A percentile compares a stretch with the other conserved stretches of the same genome.
Evolutionary conservation across 78 protist species (phyloP).

Genomic region (Dictyostelium discoideum): dicty_2.7 NC_007089.4:2189501-2190000

Average conservation of each 20-base stretch:
- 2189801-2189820: no score
- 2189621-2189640: conserved; percentile 73
- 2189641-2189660: conserved; percentile 76
- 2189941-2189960: conserved; percentile 73
- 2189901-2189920: conserved; percentile 85
- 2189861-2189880: conserved; percentile 49
- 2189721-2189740: conserved; percentile 46
- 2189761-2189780: neutral
- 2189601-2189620: conserved; percentile 72
- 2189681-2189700: conserved; percentile 74
- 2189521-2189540: conserved; percentile 80
- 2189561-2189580: conserved; percentile 74
- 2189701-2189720: conserved; percentile 38
- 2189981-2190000: conserved; percentile 13
- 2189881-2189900: conserved; percentile 75
- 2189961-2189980: conserved; percentile 52
- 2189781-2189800: neutral
- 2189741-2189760: conserved; percentile 38
- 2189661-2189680: conserved; percentile 55
- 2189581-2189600: conserved; percentile 70
- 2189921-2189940: conserved; percentile 90
- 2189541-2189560: conserved; percentile 79
- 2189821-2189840: neutral
- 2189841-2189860: conserved; percentile 56
- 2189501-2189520: conserved; percentile 80